Percentiles rank a stretch among this genome's conserved stretches.
phyloP scores from a whole-genome alignment of 1,139 yeast genomes.

The Protomyces inouyei region DNA sequence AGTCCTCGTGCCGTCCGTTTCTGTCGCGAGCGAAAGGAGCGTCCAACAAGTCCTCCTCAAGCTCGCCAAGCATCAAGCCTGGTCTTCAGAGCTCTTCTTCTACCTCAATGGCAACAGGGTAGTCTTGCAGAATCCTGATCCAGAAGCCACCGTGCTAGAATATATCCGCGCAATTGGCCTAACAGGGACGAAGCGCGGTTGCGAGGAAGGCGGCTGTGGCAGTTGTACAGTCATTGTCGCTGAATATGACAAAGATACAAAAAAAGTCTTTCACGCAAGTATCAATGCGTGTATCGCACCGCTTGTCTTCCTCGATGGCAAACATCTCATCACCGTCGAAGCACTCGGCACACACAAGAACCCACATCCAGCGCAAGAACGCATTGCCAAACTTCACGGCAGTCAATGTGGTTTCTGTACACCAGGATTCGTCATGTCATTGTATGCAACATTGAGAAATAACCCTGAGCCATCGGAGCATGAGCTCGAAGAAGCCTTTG shows the following conservation, averaged over 20 bases:
- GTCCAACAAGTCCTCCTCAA: background rate
- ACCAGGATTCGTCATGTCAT: conserved; percentile 48
- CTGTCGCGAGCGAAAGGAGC: background rate
- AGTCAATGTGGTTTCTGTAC: conserved; percentile 51
- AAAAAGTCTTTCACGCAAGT: conserved; percentile 41
- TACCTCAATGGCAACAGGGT: conserved; percentile 43
- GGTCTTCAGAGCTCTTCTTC: conserved; percentile 37
- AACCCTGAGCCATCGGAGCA: conserved; percentile 41
- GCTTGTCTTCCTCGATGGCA: conserved; percentile 45
- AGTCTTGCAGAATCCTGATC: conserved; percentile 42
- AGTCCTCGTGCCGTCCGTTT: background rate
- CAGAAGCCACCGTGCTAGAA: conserved; percentile 45
- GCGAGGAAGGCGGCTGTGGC: conserved; percentile 50
- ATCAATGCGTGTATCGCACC: conserved; percentile 48
- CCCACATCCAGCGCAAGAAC: conserved; percentile 48
- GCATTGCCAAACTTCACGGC: conserved; percentile 48
- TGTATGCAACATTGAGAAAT: conserved; percentile 44
- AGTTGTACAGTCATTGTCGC: conserved; percentile 47
- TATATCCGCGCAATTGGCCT: conserved; percentile 41
- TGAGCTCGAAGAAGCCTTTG: conserved; percentile 45
- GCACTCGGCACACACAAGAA: conserved; percentile 43
- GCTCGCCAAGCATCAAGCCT: background rate
- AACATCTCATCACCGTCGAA: conserved; percentile 46
- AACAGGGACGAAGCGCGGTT: conserved; percentile 48
- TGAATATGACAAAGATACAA: conserved; percentile 36